These are phyloP conservation scores for Echites panduratus DNA, from an alignment of 257 asterid species.

Conservation along the genomic window DNA sequence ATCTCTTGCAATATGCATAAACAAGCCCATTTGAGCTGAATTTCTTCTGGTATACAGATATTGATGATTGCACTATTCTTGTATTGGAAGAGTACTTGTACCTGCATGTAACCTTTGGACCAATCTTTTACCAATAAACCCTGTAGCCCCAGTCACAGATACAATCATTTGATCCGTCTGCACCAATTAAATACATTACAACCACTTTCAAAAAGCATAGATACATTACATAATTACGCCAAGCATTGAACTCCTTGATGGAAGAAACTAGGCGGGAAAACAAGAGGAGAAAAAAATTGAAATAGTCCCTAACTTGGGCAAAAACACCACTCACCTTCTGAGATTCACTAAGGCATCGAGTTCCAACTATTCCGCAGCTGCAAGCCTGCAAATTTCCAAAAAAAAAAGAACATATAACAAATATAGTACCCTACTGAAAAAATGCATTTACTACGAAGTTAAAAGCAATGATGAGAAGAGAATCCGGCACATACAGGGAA, in stretches of 20 bases:
- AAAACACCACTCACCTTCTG: conserved; percentile 30
- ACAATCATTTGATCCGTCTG: conserved; percentile 74
- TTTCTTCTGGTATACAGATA: not conserved
- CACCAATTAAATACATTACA: conserved; percentile 14
- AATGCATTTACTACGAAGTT: not conserved
- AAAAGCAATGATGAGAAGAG: not conserved
- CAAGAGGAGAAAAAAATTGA: not conserved
- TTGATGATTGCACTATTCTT: not conserved
- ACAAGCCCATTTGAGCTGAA: not conserved
- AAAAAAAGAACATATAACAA: not conserved
- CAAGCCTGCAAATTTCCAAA: conserved; percentile 3
- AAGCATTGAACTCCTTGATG: not conserved
- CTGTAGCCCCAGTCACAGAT: conserved; percentile 90
- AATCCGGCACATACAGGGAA: conserved; percentile 26
- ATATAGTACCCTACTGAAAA: not conserved
- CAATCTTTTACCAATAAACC: conserved; percentile 88
- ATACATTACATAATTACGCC: not conserved
- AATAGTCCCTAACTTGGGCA: not conserved
- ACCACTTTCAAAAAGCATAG: not conserved
- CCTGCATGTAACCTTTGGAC: conserved; percentile 74
- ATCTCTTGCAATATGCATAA: not conserved
- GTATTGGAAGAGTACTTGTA: not conserved
- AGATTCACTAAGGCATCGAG: conserved; percentile 23
- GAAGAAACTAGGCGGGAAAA: not conserved
- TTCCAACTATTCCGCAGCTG: not conserved